These are phyloP conservation scores for Ailanthus altissimus DNA, from an alignment of 345 rosid species.

Conservation along the genomic window DNA sequence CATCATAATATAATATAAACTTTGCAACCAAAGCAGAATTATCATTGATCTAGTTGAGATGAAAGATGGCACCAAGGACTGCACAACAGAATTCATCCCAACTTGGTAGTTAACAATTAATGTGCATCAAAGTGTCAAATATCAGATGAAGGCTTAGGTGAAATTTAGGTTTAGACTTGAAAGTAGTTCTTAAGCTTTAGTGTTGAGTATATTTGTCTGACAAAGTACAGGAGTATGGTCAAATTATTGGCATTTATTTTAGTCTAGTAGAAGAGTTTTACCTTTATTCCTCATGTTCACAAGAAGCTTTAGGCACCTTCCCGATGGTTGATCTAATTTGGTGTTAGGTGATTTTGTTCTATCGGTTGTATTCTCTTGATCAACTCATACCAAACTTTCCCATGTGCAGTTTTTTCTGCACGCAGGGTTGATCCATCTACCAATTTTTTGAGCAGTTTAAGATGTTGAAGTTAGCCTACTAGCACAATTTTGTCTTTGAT, in stretches of 20 bases:
- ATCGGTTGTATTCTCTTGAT: background rate
- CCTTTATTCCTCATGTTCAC: background rate
- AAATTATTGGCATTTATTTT: background rate
- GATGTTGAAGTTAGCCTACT: background rate
- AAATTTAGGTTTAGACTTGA: background rate
- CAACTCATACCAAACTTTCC: background rate
- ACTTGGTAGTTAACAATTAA: background rate
- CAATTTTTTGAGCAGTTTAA: background rate
- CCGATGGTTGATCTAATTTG: background rate
- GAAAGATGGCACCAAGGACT: background rate
- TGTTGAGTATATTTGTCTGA: background rate
- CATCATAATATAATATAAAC: background rate
- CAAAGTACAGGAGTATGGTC: background rate
- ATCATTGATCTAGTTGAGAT: background rate
- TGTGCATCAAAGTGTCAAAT: background rate
- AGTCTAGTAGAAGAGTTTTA: background rate
- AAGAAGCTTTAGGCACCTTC: background rate
- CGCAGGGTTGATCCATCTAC: background rate
- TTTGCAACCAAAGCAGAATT: background rate
- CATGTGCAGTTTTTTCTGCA: background rate
- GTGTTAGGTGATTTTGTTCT: background rate
- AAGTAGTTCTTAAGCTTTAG: background rate
- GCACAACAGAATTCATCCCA: background rate
- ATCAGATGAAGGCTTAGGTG: background rate
- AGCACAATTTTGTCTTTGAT: background rate